Evolutionary conservation across 305 asterid genomes (phyloP).

Genomic region (Plantago coronopus): DNA sequence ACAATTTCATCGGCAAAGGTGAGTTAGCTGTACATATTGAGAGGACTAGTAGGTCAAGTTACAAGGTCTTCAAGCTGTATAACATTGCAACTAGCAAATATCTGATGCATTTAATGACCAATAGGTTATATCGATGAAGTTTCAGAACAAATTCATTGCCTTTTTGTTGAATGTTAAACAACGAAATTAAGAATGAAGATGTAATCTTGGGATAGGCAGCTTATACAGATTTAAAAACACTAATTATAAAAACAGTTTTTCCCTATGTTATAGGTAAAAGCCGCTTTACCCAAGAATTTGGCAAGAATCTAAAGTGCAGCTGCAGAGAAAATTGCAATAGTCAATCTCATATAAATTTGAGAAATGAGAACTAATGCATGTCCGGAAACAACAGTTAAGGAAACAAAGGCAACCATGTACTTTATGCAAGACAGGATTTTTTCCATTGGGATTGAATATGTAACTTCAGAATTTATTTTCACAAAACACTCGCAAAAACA

Average conservation of each 20-base stretch:
- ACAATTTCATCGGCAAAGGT: not conserved
- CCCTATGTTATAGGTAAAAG: too few species aligned
- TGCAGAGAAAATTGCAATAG: too few species aligned
- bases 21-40: not conserved
- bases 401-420: not conserved
- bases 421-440: not conserved
- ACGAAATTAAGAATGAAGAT: too few species aligned
- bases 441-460: constrained; percentile 15
- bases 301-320: too few species aligned
- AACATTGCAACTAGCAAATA: not conserved
- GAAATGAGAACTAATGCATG: too few species aligned
- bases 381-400: not conserved
- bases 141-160: not conserved
- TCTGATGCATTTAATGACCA: not conserved
- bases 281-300: too few species aligned
- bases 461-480: constrained; percentile 34
- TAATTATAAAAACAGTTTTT: too few species aligned
- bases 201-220: too few species aligned
- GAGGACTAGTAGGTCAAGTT: not conserved
- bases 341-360: too few species aligned
- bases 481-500: constrained; percentile 25
- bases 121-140: not conserved
- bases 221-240: too few species aligned
- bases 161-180: not conserved
- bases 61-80: not conserved